Conservation (phyloP, 768 basidiomycete genomes). For the Leccinum imitatum region DNA sequence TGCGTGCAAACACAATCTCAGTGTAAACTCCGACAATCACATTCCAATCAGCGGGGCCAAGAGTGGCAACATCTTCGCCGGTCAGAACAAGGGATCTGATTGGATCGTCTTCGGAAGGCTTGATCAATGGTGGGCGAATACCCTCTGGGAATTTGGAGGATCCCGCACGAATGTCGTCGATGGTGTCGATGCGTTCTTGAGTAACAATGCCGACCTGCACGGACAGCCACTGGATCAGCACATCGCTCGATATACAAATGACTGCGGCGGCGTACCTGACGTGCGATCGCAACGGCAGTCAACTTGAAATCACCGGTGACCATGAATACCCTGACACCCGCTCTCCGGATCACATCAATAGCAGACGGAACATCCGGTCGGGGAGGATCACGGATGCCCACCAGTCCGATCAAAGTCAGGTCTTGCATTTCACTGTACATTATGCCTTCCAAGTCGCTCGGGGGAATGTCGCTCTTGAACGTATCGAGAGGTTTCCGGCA, state of each 20-base stretch:
- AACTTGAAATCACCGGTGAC: constrained; percentile 56
- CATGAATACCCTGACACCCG: constrained; percentile 56
- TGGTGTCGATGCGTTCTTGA: constrained; percentile 36
- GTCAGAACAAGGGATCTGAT: constrained; percentile 43
- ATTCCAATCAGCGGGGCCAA: constrained; percentile 42
- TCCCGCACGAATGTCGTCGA: constrained; percentile 28
- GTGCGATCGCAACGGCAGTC: constrained; percentile 52
- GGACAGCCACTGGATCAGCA: constrained; percentile 1
- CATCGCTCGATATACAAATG: neutral
- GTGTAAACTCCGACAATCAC: constrained; percentile 37
- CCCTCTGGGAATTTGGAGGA: constrained; percentile 18
- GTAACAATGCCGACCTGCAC: constrained; percentile 44
- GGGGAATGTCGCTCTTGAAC: constrained; percentile 28
- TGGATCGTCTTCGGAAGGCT: constrained; percentile 38
- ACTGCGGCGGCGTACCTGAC: constrained; percentile 34
- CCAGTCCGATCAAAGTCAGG: constrained; percentile 49
- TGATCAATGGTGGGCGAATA: constrained; percentile 25
- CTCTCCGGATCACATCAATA: constrained; percentile 45
- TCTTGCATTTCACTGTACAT: constrained; percentile 37
- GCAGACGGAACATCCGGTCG: constrained; percentile 48
- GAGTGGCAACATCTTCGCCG: constrained; percentile 41
- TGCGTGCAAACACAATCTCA: constrained; percentile 53
- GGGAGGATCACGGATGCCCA: constrained; percentile 57
- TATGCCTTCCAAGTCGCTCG: constrained; percentile 37
- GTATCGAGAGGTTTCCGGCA: constrained; percentile 32